Evolutionary conservation across 2,329 filamentous ascomycete species (phyloP).

Genomic region (Colletotrichum sansevieriae): DNA sequence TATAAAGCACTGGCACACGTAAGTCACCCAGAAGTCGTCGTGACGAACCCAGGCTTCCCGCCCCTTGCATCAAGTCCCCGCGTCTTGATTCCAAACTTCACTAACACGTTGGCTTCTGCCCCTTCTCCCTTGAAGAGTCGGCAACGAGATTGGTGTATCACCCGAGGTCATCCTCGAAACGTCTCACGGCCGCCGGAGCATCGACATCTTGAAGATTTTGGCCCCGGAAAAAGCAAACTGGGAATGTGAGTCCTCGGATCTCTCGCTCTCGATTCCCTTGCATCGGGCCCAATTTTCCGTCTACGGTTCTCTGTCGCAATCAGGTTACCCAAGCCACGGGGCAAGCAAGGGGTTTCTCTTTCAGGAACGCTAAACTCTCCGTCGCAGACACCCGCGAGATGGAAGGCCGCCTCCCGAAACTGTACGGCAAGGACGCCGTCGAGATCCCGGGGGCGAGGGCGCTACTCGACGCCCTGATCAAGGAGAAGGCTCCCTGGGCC

Average conservation of each 20-base stretch:
- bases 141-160: constrained; percentile 84
- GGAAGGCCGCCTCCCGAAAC: constrained; percentile 82
- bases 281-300: constrained; percentile 13
- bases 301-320: not conserved
- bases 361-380: constrained; percentile 27
- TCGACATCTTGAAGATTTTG: constrained; percentile 85
- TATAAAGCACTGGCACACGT: constrained; percentile 82
- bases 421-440: constrained; percentile 81
- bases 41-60: not conserved
- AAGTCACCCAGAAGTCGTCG: constrained; percentile 46
- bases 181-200: constrained; percentile 90
- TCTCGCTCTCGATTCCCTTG: constrained; percentile 27
- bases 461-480: constrained; percentile 76
- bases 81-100: constrained; percentile 7
- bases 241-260: constrained; percentile 78
- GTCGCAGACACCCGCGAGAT: constrained; percentile 79
- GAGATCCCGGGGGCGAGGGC: constrained; percentile 87
- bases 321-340: constrained; percentile 4
- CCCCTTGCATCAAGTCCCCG: constrained; percentile 17
- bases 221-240: constrained; percentile 89
- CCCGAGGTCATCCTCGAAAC: constrained; percentile 89
- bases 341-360: constrained; percentile 29
- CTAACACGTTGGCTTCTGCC: constrained; percentile 33
- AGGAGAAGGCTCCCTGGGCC: constrained; percentile 78
- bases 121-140: constrained; percentile 67